Conservation (phyloP, 495 filamentous ascomycete genomes). For the Penicillium arizonense region DNA sequence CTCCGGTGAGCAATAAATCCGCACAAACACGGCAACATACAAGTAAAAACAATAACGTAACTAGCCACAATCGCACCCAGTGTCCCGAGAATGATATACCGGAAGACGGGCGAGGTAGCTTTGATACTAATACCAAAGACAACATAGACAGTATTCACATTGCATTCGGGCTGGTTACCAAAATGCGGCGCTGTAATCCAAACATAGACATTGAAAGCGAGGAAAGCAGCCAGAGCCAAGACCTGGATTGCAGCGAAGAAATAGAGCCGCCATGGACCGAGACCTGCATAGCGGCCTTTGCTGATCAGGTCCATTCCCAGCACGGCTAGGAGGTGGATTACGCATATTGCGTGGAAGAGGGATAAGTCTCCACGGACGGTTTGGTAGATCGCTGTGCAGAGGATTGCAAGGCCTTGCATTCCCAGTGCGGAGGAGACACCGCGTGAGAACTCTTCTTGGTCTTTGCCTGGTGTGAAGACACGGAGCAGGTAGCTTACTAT, state of each 20-base stretch:
- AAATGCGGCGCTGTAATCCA: conserved; percentile 17
- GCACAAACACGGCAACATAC: conserved; percentile 14
- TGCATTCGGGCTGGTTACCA: conserved; percentile 14
- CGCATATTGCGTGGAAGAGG: conserved; percentile 20
- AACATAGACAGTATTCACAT: conserved; percentile 12
- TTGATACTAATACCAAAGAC: conserved; percentile 17
- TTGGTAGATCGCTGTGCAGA: conserved; percentile 21
- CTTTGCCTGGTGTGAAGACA: conserved; percentile 13
- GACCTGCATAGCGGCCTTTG: conserved; percentile 16
- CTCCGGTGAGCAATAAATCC: not conserved
- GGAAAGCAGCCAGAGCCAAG: conserved; percentile 11
- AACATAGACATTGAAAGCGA: conserved; percentile 17
- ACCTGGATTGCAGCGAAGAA: conserved; percentile 12
- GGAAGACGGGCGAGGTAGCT: conserved; percentile 16
- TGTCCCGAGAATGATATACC: conserved; percentile 15
- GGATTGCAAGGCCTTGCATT: conserved; percentile 17
- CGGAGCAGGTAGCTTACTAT: conserved; percentile 16
- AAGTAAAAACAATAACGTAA: conserved; percentile 7
- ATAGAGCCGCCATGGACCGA: conserved; percentile 16
- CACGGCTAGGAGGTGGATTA: conserved; percentile 15
- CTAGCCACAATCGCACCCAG: conserved; percentile 6
- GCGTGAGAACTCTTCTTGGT: conserved; percentile 16
- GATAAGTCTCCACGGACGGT: conserved; percentile 15
- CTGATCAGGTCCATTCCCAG: conserved; percentile 15
- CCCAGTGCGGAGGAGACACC: conserved; percentile 17